Evolutionary conservation across 306 rosid genomes (phyloP).

Genomic region (Mimosa pudica): DNA sequence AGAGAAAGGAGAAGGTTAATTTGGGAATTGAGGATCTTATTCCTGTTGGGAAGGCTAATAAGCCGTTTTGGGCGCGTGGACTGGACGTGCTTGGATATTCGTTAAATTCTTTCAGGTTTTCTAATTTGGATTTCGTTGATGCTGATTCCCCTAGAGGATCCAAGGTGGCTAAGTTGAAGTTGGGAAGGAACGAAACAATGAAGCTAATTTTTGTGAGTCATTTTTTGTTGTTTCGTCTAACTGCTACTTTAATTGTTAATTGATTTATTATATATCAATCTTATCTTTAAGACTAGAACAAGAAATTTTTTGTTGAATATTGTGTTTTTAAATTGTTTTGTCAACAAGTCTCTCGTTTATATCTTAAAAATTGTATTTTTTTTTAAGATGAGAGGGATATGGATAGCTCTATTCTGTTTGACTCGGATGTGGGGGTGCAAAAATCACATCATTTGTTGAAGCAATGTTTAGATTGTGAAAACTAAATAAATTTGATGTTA

Average conservation of each 20-base stretch:
- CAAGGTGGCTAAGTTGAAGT: constrained; percentile 55
- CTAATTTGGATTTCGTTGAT: constrained; percentile 60
- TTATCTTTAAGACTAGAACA: background rate
- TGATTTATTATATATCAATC: background rate
- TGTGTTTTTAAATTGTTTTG: background rate
- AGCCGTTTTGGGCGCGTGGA: constrained; percentile 94
- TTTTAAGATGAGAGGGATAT: background rate
- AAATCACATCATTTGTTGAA: background rate
- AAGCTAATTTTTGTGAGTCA: constrained; percentile 63
- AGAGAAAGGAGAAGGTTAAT: constrained; percentile 39
- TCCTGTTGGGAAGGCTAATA: constrained; percentile 60
- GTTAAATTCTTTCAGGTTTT: constrained; percentile 62
- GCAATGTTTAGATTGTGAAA: background rate
- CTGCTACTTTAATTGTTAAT: too few species aligned
- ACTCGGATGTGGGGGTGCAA: background rate
- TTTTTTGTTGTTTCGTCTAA: background rate
- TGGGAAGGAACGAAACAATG: constrained; percentile 48
- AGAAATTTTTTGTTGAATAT: background rate
- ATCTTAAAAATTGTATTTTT: background rate
- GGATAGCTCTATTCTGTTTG: background rate
- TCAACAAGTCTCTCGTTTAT: background rate
- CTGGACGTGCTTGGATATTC: constrained; percentile 90
- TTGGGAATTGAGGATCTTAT: constrained; percentile 70
- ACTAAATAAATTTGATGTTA: background rate
- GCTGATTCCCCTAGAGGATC: constrained; percentile 48